These are phyloP conservation scores for Mollisiaceae sp. DNA, from an alignment of 2,329 filamentous ascomycete species.

Conservation along the genomic window DNA sequence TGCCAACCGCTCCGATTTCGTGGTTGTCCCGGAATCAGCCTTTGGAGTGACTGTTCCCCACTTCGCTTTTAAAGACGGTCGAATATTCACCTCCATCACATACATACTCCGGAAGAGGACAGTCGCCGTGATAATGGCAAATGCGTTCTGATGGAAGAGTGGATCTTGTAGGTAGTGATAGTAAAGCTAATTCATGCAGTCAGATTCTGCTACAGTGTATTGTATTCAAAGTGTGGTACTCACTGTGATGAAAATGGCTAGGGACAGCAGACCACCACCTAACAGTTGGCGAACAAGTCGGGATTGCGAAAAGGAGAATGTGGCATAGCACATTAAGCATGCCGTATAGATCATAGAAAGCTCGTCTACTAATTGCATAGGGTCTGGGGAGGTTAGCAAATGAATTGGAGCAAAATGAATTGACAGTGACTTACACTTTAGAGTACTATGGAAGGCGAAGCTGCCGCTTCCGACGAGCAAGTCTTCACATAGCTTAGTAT, in stretches of 20 bases:
- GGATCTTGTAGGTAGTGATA: conserved; percentile 78
- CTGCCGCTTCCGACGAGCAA: conserved; percentile 46
- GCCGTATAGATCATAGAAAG: conserved; percentile 77
- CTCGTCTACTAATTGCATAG: conserved; percentile 73
- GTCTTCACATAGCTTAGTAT: conserved; percentile 31
- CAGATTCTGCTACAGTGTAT: conserved; percentile 67
- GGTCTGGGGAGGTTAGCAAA: conserved; percentile 50
- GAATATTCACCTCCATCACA: conserved; percentile 70
- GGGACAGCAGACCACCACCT: conserved; percentile 53
- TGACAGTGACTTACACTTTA: conserved; percentile 45
- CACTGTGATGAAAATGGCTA: conserved; percentile 55
- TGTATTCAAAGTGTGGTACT: conserved; percentile 43
- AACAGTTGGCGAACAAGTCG: not conserved
- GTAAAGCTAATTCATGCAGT: conserved; percentile 72
- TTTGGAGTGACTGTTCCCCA: conserved; percentile 43
- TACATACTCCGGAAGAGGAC: conserved; percentile 65
- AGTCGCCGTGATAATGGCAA: conserved; percentile 64
- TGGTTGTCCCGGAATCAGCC: not conserved
- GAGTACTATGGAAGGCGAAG: conserved; percentile 48
- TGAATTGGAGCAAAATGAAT: not conserved
- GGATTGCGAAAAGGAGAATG: conserved; percentile 49
- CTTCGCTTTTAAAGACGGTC: conserved; percentile 53
- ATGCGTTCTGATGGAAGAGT: conserved; percentile 74
- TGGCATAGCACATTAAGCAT: conserved; percentile 71
- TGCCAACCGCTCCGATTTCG: conserved; percentile 43